These are phyloP conservation scores for Picocystis sp. DNA, from an alignment of 163 green algal genomes.

Conservation along the genomic window DNA sequence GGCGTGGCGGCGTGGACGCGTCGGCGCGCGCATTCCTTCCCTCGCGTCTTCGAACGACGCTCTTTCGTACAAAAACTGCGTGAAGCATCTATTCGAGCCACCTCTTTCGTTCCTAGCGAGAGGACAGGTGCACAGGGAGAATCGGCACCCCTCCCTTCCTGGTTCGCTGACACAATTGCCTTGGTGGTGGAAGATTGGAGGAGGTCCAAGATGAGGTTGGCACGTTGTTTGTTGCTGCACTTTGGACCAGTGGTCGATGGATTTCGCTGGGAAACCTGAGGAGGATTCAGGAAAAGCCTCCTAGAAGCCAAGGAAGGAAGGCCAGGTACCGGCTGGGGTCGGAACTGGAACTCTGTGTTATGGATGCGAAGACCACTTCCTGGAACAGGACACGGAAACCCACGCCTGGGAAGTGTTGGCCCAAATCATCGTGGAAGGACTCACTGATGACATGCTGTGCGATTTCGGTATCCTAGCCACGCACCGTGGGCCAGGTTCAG, in stretches of 20 bases:
- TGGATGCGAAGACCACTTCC: slow-evolving; percentile 97
- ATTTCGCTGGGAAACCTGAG: slow-evolving; percentile 91
- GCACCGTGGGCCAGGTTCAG: slow-evolving; percentile 76
- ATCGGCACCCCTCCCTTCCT: no score
- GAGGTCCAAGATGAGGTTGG: no score
- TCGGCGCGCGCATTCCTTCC: no score
- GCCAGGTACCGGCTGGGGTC: slow-evolving; percentile 74
- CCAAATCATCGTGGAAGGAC: slow-evolving; percentile 17
- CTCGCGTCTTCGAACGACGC: no score
- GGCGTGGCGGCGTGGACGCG: no score
- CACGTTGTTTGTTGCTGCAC: no score
- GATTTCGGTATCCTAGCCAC: slow-evolving; percentile 85
- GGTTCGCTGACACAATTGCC: no score
- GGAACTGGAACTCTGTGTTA: slow-evolving; percentile 94
- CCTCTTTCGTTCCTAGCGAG: no score
- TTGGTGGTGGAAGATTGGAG: no score
- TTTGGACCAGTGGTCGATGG: slow-evolving; percentile 93
- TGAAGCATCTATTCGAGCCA: no score
- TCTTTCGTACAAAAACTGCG: no score
- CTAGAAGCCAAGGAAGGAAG: slow-evolving; percentile 34
- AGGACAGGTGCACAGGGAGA: no score
- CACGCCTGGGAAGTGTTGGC: slow-evolving; percentile 67
- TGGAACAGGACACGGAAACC: slow-evolving; percentile 63
- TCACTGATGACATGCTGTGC: slow-evolving; percentile 60
- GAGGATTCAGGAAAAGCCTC: slow-evolving; percentile 67